Evolutionary conservation across 1,284 basidiomycete species (phyloP), one percentile per base, ranked within the genome.

Genomic region (Gomphus sp.): DNA sequence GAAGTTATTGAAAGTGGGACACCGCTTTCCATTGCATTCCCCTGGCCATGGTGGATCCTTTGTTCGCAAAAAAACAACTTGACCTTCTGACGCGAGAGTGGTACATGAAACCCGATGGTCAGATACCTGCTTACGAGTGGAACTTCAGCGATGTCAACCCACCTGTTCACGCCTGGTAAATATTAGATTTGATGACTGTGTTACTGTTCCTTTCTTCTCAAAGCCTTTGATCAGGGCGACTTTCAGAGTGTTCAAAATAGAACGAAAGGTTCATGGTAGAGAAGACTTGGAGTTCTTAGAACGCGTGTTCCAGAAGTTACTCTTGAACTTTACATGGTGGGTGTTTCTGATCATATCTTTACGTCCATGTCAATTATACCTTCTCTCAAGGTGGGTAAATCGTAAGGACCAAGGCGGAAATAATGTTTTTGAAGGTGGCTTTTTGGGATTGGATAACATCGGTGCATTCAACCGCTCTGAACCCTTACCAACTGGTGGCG

Each of bases 91-190:
- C 96, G 2, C 82, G 96, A 60, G 96, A 99, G 72, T 99, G 96
- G 96, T 99, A 99, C 74, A 90, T 91, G 88, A 97, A 97, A 72
- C 96, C 96, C 1, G 96, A 98, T 70, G 96, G 96, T 45, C 94
- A 96, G 65, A 87, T 99, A 54, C 96, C 96, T 4, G 96, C 96
- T 0, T 99, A 99, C 71, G 96, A 99, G 71, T 99, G 96, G 96
- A 98, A 98, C 72, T 98, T 97, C 67, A 84, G 87, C 59, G 95
- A 98, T 69, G 93, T 98, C 64, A 97, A 98, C 72, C 95, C 95
- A 25, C 95, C 95, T 14, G 96, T 98, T 5, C 95, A 98, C 72
- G 94, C 95, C 12, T 98, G 96, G 93, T 86, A 62, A 61, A 68
- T 62, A 41, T 22, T n/a, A 16, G 41, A 7, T 22, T 39, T 16